Percentiles rank a stretch among this genome's conserved stretches.
Evolutionary conservation across 2,329 filamentous ascomycete species (phyloP).

Genomic region (Colletotrichum salicis): DNA sequence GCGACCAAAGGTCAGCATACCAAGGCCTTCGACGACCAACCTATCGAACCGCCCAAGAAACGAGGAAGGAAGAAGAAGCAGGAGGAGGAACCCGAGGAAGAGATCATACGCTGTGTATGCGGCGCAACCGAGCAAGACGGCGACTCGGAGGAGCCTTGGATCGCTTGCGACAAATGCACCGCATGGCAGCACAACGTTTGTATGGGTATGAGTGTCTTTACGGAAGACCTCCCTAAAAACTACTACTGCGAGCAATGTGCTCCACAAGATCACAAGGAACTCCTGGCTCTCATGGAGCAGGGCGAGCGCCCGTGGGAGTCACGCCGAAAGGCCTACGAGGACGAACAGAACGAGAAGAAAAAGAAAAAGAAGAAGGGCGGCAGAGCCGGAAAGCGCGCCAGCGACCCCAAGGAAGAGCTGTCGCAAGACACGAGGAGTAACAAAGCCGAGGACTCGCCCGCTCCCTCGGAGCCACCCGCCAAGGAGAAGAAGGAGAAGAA

Average conservation of each 20-base stretch:
- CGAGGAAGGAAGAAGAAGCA: constrained; percentile 70
- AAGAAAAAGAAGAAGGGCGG: constrained; percentile 64
- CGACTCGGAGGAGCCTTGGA: constrained; percentile 90
- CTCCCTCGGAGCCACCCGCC: constrained; percentile 45
- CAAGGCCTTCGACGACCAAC: constrained; percentile 83
- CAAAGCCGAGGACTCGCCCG: constrained; percentile 53
- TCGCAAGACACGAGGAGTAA: constrained; percentile 32
- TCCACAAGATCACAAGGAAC: constrained; percentile 83
- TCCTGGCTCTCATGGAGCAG: constrained; percentile 79
- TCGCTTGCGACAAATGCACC: constrained; percentile 90
- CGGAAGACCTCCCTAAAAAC: constrained; percentile 80
- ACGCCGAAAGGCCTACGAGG: constrained; percentile 70
- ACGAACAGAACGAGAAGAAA: constrained; percentile 68
- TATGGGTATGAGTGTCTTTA: constrained; percentile 83
- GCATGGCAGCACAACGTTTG: constrained; percentile 99
- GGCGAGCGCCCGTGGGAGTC: constrained; percentile 91
- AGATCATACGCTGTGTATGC: constrained; percentile 92
- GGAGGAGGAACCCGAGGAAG: constrained; percentile 68
- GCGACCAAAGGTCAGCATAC: constrained; percentile 97
- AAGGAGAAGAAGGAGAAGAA: constrained; percentile 61
- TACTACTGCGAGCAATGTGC: constrained; percentile 95
- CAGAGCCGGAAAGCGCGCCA: constrained; percentile 71
- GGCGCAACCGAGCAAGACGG: constrained; percentile 87
- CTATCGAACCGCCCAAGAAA: constrained; percentile 63
- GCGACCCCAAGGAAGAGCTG: constrained; percentile 66